Conservation (phyloP, 768 basidiomycete species). For the Boletales sp. region DNA sequence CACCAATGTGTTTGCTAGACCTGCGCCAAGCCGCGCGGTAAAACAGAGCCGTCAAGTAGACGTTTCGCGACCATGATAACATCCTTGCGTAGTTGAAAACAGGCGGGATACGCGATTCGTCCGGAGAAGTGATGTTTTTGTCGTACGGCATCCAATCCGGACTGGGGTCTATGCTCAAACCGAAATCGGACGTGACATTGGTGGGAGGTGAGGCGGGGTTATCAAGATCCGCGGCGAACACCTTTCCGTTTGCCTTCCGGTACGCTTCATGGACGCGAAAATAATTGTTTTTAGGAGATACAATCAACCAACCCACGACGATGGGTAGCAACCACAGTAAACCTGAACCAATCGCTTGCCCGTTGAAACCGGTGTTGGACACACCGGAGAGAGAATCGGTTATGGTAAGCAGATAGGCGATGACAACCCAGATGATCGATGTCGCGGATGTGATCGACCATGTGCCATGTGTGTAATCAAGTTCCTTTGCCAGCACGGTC, state of each 20-base stretch:
- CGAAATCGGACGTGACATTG: conserved; percentile 4
- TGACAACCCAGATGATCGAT: conserved; percentile 41
- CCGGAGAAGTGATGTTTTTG: conserved; percentile 13
- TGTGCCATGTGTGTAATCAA: too few species aligned
- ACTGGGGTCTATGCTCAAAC: conserved; percentile 11
- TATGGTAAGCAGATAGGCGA: conserved; percentile 35
- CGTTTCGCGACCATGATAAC: conserved; percentile 16
- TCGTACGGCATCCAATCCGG: background rate
- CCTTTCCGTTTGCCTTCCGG: conserved; percentile 10
- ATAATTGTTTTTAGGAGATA: conserved; percentile 39
- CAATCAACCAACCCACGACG: conserved; percentile 38
- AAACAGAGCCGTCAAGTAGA: conserved; percentile 10
- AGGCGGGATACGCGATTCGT: conserved; percentile 22
- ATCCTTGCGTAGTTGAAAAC: conserved; percentile 25
- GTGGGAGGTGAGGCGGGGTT: background rate
- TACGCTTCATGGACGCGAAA: conserved; percentile 23
- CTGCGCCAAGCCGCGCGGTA: conserved; percentile 16
- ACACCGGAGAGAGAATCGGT: conserved; percentile 15
- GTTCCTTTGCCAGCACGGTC: conserved; percentile 27
- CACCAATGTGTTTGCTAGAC: background rate
- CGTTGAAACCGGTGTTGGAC: conserved; percentile 26
- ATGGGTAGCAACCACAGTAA: conserved; percentile 45
- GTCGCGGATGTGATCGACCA: too few species aligned
- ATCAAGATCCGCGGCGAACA: background rate
- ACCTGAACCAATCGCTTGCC: conserved; percentile 35